Conservation (phyloP, 2,329 filamentous ascomycete species). For the Aspergillus aculeatinus region DNA sequence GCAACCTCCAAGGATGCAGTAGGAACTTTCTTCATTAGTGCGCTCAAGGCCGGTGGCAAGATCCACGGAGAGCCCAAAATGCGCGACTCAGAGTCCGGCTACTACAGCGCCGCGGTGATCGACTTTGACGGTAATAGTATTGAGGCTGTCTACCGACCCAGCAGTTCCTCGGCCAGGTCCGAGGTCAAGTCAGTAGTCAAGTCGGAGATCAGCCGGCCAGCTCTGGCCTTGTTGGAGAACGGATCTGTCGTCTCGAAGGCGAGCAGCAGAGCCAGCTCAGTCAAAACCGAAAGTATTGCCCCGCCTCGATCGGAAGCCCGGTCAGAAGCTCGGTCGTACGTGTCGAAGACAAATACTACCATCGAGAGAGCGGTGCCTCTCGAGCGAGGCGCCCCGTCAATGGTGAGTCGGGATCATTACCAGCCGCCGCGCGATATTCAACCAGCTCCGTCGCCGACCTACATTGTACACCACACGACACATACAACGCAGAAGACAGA, state of each 20-base stretch:
- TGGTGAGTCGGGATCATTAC: constrained; percentile 23
- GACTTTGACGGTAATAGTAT: constrained; percentile 84
- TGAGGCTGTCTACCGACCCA: constrained; percentile 66
- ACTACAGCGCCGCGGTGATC: constrained; percentile 64
- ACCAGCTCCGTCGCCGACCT: constrained; percentile 23
- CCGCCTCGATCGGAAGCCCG: constrained; percentile 29
- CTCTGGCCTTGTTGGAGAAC: constrained; percentile 39
- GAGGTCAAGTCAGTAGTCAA: constrained; percentile 21
- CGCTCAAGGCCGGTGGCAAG: constrained; percentile 63
- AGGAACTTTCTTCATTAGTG: constrained; percentile 68
- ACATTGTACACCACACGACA: constrained; percentile 26
- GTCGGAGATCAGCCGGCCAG: constrained; percentile 31
- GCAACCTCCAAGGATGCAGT: constrained; percentile 66
- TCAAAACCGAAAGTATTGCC: constrained; percentile 33
- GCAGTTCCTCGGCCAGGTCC: constrained; percentile 26
- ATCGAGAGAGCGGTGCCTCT: constrained; percentile 22
- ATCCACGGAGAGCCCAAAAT: constrained; percentile 57
- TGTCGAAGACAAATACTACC: constrained; percentile 29
- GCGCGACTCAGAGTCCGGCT: constrained; percentile 54
- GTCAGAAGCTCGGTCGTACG: constrained; percentile 31
- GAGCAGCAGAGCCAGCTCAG: constrained; percentile 27
- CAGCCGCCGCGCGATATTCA: constrained; percentile 23
- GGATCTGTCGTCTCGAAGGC: constrained; percentile 40
- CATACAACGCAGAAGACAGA: constrained; percentile 32
- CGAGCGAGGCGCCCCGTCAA: constrained; percentile 15